Base-by-base conservation (phyloP, 2,329 filamentous ascomycete species). In the Colletotrichum sp. region DNA sequence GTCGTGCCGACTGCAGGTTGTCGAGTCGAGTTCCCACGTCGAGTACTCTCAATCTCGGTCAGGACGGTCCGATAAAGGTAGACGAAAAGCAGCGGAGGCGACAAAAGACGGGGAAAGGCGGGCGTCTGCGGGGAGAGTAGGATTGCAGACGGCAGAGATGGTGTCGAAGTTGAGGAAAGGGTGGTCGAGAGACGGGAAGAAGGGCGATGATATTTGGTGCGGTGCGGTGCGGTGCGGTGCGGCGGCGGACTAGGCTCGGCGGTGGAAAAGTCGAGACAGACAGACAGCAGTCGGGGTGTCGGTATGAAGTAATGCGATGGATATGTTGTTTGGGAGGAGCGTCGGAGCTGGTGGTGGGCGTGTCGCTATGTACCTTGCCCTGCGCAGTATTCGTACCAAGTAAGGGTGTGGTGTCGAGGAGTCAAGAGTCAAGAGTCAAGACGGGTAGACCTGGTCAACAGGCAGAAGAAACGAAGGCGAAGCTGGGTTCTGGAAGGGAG, bases 381-480 rank as follows among this genome's bases (percentile, higher is more conserved):
- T 36, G 64, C 32, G 8, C n/a, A 8, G 67, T 56, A 24, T 36
- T 18, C 10, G 38, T 9, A 38, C 36, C 16, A 38, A 38, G 36
- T 55, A 13, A 21, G 36, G 28, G 69, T 71, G 61, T 48, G 26
- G 32, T 21, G 67, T 74, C 60, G 48, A 60, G 73, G 73, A 70
- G 69, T 62, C 38, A 69, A 62, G 24, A 70, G 69, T 62, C 38
- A 69, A 62, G 24, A 43, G 34, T 67, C 73, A 65, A 52, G 73
- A 65, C 34, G 70, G 64, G 73, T 68, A 48, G 43, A 73, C 73
- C 73, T 73, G 70, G 70, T 75, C 73, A 73, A 75, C 70, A 73
- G 69, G 73, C 73, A 75, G 70, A 75, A 73, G 70, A 75, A 75
- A 68, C 73, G 69, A 73, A 73, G 70, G 55, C 64, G 64, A 36